phyloP scores from a whole-genome alignment of 805 yeast species.

The Candida orba region DNA sequence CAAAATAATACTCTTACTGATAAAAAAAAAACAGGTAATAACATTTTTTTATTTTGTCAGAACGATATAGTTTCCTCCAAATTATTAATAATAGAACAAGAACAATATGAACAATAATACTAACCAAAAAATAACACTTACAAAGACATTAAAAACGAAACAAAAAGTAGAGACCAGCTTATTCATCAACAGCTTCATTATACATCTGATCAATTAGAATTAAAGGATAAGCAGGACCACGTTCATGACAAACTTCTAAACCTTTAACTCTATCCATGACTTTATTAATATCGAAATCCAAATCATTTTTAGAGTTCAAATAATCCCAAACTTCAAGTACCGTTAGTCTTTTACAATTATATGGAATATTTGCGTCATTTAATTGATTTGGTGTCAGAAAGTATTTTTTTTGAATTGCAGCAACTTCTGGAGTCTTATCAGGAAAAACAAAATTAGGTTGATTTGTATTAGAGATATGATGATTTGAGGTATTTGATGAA shows the following conservation, averaged over 20 bases:
- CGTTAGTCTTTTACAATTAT: slow-evolving; percentile 44
- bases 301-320: slow-evolving; percentile 41
- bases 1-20: no score
- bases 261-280: slow-evolving; percentile 60
- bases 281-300: slow-evolving; percentile 45
- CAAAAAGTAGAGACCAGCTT: not conserved
- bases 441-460: slow-evolving; percentile 8
- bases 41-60: no score
- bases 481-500: not conserved
- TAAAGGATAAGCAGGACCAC: slow-evolving; percentile 62
- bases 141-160: not conserved
- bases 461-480: not conserved
- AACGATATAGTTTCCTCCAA: no score
- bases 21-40: no score
- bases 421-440: slow-evolving; percentile 2
- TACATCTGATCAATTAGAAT: slow-evolving; percentile 35
- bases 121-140: no score
- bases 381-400: slow-evolving; percentile 10
- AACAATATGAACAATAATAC: no score
- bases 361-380: slow-evolving; percentile 21
- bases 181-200: not conserved
- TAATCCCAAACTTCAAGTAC: slow-evolving; percentile 83
- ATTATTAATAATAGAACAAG: no score
- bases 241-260: slow-evolving; percentile 69
- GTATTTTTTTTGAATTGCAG: slow-evolving; percentile 2